Base-by-base conservation (phyloP, 208 protist species). In the Trypanosoma avium region DNA sequence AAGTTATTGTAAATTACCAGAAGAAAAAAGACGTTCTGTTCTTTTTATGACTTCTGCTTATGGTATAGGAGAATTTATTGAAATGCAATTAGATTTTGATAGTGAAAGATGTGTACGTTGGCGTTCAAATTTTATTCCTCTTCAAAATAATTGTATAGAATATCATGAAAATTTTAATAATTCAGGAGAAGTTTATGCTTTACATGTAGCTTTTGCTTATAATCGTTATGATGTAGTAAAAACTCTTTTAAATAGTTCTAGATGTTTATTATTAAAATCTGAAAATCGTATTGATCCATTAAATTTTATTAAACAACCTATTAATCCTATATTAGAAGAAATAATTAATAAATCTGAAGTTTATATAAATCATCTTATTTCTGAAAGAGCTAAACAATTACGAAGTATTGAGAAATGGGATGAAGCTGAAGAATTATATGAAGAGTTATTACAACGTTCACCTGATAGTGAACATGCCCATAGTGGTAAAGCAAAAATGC, bases 21-120 rank as follows among this genome's bases (percentile, higher is more conserved):
- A 48, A 21, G 22, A 56, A 12, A 56, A 45, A 30, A 75, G 78
- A 0, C 35, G 33, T 15, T 29, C 52, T 1, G 35, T 85, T n/a
- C 33, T 61, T 21, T 77, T 84, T 46, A 50, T 81, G 36, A 73
- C 74, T 7, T 63, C 75, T 22, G 69, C 78, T 2, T 59, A 72
- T 19, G 82, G 82, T 7, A 61, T 59, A 1, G 70, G 73, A 15
- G 43, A 63, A n/a, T 77, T 87, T 55, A 54, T 70, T 24, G 45
- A 66, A 33, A 73, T 81, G 63, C 79, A 81, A 64, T 62, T 70
- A 7, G 54, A 54, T 10, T 69, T 59, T 48, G 63, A 69, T 33
- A 50, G 38, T 32, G 55, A 59, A 38, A 33, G 24, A 36, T 61
- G 52, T 29, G 9, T 55, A 4, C 5, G 42, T 4, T 69, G 50